These are phyloP conservation scores for Picea mariana DNA, from an alignment of 83 land plant species.

Conservation along the genomic window DNA sequence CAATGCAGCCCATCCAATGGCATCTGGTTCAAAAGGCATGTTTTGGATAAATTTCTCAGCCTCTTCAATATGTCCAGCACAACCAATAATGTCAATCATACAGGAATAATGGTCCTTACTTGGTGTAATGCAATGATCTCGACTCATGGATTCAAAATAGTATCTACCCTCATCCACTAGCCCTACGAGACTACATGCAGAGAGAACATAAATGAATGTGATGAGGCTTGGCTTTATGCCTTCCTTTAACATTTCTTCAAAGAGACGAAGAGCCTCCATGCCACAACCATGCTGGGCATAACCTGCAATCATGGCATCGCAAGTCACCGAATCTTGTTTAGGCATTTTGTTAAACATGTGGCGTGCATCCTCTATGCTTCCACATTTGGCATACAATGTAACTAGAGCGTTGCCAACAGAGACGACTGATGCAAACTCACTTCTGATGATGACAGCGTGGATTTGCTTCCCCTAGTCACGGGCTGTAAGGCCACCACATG, in stretches of 20 bases:
- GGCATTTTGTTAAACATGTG: too few species aligned
- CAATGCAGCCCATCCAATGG: conserved; percentile 34
- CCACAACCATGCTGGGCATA: too few species aligned
- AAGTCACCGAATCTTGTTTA: too few species aligned
- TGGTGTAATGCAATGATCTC: conserved; percentile 22
- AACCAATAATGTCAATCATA: conserved; percentile 35
- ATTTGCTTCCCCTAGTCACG: too few species aligned
- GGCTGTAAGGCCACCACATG: too few species aligned
- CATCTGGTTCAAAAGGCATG: conserved; percentile 40
- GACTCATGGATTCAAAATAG: conserved; percentile 37
- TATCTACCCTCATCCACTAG: conserved; percentile 33
- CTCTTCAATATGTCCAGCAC: conserved; percentile 43
- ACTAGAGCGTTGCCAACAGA: too few species aligned
- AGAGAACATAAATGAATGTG: neutral
- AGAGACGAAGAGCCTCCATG: neutral
- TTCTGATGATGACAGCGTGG: too few species aligned
- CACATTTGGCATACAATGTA: neutral
- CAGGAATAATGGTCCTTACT: conserved; percentile 43
- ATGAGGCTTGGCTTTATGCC: neutral
- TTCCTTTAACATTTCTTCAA: conserved; percentile 22
- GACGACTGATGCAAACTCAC: too few species aligned
- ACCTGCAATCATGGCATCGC: too few species aligned
- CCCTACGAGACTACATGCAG: conserved; percentile 48
- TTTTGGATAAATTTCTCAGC: conserved; percentile 25
- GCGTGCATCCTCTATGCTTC: too few species aligned